Conservation (phyloP, 2,329 filamentous ascomycete genomes). For the Parafenestella ontariensis region DNA sequence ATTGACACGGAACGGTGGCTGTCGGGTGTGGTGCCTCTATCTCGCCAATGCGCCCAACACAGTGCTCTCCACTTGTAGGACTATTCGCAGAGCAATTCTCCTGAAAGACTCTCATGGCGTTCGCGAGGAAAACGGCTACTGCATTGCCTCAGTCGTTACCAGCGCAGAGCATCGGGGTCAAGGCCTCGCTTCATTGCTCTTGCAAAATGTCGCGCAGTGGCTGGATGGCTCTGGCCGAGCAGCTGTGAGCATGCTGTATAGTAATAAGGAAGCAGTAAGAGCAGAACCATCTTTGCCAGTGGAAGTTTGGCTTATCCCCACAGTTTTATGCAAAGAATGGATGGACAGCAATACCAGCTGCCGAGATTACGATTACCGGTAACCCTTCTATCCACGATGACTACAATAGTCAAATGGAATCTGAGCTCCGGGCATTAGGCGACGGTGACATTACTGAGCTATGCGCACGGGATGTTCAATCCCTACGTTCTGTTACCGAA, state of each 20-base stretch:
- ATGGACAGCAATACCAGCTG: background rate
- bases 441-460: background rate
- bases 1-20: background rate
- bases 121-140: background rate
- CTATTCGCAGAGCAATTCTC: constrained; percentile 1
- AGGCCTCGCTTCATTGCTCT: constrained; percentile 7
- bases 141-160: constrained; percentile 6
- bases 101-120: background rate
- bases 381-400: background rate
- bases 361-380: background rate
- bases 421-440: background rate
- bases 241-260: constrained; percentile 7
- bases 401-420: background rate
- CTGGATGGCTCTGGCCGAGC: constrained; percentile 4
- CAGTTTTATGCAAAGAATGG: constrained; percentile 2
- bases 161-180: constrained; percentile 4
- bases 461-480: background rate
- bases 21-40: constrained; percentile 9
- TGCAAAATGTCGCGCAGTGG: constrained; percentile 4
- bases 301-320: background rate
- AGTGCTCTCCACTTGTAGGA: constrained; percentile 6
- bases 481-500: background rate
- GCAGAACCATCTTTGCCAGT: background rate
- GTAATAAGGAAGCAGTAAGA: constrained; percentile 1
- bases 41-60: background rate